Base-by-base conservation (phyloP, 306 rosid genomes). In the Comarum palustre region DNA sequence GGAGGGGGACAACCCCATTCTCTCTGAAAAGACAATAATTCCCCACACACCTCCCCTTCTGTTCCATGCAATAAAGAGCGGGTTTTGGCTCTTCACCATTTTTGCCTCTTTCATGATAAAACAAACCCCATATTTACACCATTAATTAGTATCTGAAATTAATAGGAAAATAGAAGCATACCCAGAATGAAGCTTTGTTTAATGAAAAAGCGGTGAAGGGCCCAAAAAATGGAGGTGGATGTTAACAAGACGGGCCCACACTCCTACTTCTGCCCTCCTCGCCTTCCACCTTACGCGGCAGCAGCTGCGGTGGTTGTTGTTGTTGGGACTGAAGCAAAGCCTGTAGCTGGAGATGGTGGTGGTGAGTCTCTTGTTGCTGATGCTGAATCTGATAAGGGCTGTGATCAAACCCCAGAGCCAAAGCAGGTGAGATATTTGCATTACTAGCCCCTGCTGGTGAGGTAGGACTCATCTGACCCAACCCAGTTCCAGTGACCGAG, bases 331-430 rank as follows among this genome's bases (percentile, higher is more conserved):
- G 86, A 5, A 90, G 91, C 68, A 92, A 73, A 11, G 89, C 95
- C 61, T 85, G 84, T 69, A 90, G 79, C 58, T 66, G 79, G 1
- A 58, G 82, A 8, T 85, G 68, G 32, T 84, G 75, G 9, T 43
- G 69, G 0, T 72, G 52, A 54, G 75, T 84, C 24, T 85, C 89
- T 13, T 63, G 75, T 31, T 82, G 75, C 48, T 34, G 82, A 25
- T 87, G 89, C 63, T 88, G 91, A 76, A 86, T 82, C 73, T 76
- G 88, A 52, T 77, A 90, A 69, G 81, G 15, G 47, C 31, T 58
- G 39, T 69, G 84, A 19, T 93, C 96, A 60, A 81, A 93, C 5
- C 93, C 96, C 68, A 90, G 79, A 69, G 98, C 90, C 78, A 92
- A 82, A 2, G 96, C 87, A 13, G 96, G 92, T 9, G 87, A 82